These are phyloP conservation scores for Zizania latifolia DNA, from an alignment of 176 grass and related monocot species.

Conservation along the genomic window DNA sequence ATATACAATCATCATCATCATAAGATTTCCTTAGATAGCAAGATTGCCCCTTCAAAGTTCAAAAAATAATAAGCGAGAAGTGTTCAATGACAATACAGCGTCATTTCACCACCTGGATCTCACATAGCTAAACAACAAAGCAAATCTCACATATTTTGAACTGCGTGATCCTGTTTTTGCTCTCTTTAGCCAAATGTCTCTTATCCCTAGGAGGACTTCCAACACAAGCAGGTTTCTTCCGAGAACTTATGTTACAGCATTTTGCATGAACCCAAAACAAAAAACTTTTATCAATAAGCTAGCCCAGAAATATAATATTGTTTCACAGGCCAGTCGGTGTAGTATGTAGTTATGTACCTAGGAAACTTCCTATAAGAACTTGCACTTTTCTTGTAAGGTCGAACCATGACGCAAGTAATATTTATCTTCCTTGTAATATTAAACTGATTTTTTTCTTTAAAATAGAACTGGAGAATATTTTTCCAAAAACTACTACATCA, in stretches of 20 bases:
- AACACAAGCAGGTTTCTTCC: no score
- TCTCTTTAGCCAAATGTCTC: no score
- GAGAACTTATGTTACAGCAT: conserved; percentile 3
- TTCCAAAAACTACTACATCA: not conserved
- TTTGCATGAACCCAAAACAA: no score
- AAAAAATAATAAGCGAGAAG: not conserved
- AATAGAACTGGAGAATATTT: not conserved
- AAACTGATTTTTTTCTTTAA: not conserved
- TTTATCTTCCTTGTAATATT: not conserved
- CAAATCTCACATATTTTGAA: not conserved
- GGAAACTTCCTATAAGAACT: not conserved
- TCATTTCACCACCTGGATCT: not conserved
- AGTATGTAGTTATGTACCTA: no score
- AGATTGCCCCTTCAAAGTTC: not conserved
- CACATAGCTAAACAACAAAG: not conserved
- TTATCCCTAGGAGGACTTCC: no score
- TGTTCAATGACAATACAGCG: not conserved
- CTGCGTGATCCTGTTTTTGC: no score
- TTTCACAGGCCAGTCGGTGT: no score
- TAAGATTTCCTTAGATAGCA: not conserved
- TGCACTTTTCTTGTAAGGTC: not conserved
- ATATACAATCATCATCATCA: no score
- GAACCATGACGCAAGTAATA: not conserved
- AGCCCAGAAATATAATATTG: not conserved
- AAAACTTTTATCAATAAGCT: not conserved